Percentiles rank a stretch among this genome's conserved stretches.
phyloP scores from a whole-genome alignment of 2,329 filamentous ascomycete genomes.

The Arthroderma uncinatum region DNA sequence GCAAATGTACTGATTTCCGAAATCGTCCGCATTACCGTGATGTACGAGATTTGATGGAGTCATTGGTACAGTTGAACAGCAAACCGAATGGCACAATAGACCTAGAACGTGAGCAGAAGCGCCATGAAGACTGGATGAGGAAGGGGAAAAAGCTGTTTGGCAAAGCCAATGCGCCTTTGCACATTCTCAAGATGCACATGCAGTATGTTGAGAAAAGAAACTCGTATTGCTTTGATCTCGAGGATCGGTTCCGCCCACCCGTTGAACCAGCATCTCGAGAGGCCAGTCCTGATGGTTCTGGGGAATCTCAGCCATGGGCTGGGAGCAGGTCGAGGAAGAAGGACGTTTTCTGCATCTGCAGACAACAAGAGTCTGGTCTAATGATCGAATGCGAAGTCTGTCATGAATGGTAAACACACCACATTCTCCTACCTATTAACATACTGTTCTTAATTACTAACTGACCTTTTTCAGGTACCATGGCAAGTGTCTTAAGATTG shows the following conservation, averaged over 20 bases:
- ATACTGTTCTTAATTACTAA: not conserved
- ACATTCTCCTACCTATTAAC: constrained; percentile 3
- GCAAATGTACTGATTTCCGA: constrained; percentile 60
- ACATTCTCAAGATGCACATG: constrained; percentile 91
- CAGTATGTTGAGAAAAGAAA: constrained; percentile 87
- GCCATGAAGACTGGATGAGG: constrained; percentile 98
- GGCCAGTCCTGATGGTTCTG: constrained; percentile 50
- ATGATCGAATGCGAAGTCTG: constrained; percentile 99
- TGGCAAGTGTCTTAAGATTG: constrained; percentile 95
- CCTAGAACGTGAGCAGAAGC: constrained; percentile 84
- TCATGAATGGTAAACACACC: constrained; percentile 74
- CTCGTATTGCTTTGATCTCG: constrained; percentile 77
- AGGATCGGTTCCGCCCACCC: constrained; percentile 77
- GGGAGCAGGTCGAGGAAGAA: constrained; percentile 46
- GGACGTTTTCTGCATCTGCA: constrained; percentile 96
- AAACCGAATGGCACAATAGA: constrained; percentile 86
- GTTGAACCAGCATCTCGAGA: constrained; percentile 87
- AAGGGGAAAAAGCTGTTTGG: constrained; percentile 96
- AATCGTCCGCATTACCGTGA: constrained; percentile 79
- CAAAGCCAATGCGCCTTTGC: constrained; percentile 91
- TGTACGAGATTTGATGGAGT: constrained; percentile 80
- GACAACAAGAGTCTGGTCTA: constrained; percentile 86
- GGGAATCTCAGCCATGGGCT: constrained; percentile 36
- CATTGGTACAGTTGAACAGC: constrained; percentile 77
- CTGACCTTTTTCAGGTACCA: constrained; percentile 66